phyloP scores from a whole-genome alignment of 352 stramenopile genomes.

The Phytophthora idaei region DNA sequence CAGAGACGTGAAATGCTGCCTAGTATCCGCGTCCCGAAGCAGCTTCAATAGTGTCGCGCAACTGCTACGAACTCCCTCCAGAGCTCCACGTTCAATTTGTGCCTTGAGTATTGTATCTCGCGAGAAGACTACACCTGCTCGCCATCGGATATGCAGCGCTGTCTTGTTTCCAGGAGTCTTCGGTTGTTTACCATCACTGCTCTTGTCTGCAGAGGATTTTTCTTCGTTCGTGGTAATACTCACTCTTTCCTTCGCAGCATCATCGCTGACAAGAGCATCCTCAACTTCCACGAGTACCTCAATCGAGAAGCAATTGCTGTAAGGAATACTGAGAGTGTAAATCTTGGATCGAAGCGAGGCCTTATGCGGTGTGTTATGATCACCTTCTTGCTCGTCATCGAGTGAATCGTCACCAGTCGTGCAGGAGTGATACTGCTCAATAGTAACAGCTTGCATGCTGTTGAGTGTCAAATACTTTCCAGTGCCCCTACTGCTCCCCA shows the following conservation, averaged over 20 bases:
- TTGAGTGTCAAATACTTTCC: slow-evolving; percentile 9
- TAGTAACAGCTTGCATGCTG: slow-evolving; percentile 45
- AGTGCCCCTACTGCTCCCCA: slow-evolving; percentile 9
- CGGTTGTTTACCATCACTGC: too few relatives aligned
- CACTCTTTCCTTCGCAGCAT: background rate
- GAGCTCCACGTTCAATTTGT: slow-evolving; percentile 36
- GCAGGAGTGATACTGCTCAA: slow-evolving; percentile 69
- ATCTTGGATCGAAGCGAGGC: slow-evolving; percentile 59
- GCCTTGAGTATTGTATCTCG: slow-evolving; percentile 34
- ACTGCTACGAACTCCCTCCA: slow-evolving; percentile 35
- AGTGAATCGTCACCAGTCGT: slow-evolving; percentile 32
- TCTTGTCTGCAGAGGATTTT: background rate
- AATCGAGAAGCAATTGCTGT: slow-evolving; percentile 71
- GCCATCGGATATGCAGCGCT: slow-evolving; percentile 29
- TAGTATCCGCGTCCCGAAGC: slow-evolving; percentile 19
- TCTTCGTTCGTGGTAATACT: background rate
- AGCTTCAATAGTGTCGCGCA: slow-evolving; percentile 30
- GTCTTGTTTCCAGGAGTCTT: background rate
- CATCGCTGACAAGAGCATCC: slow-evolving; percentile 20
- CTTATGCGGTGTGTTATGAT: slow-evolving; percentile 38
- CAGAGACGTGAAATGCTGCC: background rate
- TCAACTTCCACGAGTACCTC: slow-evolving; percentile 61
- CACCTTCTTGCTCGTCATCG: slow-evolving; percentile 13
- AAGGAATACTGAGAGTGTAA: slow-evolving; percentile 66
- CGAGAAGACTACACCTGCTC: slow-evolving; percentile 38